phyloP scores from a whole-genome alignment of 768 basidiomycete species.

The Hortiboletus flavorubellus region DNA sequence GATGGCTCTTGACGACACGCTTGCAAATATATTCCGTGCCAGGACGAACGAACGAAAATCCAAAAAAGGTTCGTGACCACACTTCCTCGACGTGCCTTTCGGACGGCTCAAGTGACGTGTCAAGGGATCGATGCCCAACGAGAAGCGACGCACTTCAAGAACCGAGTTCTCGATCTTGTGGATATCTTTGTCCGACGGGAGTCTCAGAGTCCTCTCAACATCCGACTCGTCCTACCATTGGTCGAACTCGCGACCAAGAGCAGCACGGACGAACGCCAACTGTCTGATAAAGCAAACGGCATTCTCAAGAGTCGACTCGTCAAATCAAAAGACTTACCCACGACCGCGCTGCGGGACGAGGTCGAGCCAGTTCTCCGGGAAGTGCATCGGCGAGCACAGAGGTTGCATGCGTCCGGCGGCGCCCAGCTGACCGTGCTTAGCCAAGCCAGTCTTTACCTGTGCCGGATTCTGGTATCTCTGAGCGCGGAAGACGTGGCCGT shows the following conservation, averaged over 20 bases:
- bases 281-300: conserved; percentile 84
- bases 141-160: conserved; percentile 95
- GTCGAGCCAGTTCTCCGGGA: conserved; percentile 50
- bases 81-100: background rate
- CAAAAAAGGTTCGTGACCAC: conserved; percentile 54
- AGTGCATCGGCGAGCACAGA: conserved; percentile 71
- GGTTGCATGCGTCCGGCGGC: conserved; percentile 57
- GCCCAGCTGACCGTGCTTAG: conserved; percentile 52
- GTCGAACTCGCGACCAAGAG: conserved; percentile 68
- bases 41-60: conserved; percentile 57
- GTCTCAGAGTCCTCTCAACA: conserved; percentile 62
- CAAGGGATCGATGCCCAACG: conserved; percentile 68
- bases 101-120: background rate
- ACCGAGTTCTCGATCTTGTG: conserved; percentile 91
- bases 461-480: conserved; percentile 45
- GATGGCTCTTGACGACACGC: conserved; percentile 92
- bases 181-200: conserved; percentile 81
- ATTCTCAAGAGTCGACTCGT: conserved; percentile 71
- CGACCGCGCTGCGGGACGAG: conserved; percentile 25
- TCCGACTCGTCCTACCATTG: conserved; percentile 71
- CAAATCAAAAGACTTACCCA: conserved; percentile 68
- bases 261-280: conserved; percentile 75
- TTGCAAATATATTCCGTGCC: conserved; percentile 81
- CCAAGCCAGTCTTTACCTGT: conserved; percentile 67
- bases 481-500: conserved; percentile 41